These are phyloP conservation scores for Tuber microsphaerosporum DNA, from an alignment of 495 filamentous ascomycete genomes.

Conservation along the genomic window DNA sequence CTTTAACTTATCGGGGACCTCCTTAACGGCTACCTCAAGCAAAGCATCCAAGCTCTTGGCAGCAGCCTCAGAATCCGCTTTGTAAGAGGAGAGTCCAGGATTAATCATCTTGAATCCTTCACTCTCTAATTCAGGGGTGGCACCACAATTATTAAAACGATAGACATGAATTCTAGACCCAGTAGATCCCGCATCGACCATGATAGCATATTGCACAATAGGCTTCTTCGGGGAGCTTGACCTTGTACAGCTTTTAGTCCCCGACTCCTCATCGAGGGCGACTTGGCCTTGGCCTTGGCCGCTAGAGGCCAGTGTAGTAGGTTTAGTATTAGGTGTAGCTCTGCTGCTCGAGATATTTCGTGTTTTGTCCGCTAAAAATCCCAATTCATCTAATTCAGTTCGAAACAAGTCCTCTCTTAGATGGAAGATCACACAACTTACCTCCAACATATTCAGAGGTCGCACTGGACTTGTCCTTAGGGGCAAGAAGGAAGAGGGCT, in stretches of 20 bases:
- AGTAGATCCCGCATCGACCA: constrained; percentile 97
- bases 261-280: constrained; percentile 54
- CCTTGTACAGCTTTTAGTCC: constrained; percentile 68
- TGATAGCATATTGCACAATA: constrained; percentile 90
- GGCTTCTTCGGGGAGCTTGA: constrained; percentile 79
- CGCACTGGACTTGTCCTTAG: constrained; percentile 45
- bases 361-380: not conserved
- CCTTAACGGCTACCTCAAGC: constrained; percentile 72
- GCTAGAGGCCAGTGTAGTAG: constrained; percentile 10
- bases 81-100: constrained; percentile 78
- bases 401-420: constrained; percentile 25
- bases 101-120: constrained; percentile 87
- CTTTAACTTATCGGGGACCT: constrained; percentile 79
- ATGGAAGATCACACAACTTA: constrained; percentile 41
- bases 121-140: constrained; percentile 86
- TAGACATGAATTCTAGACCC: constrained; percentile 98
- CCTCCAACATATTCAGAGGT: constrained; percentile 16
- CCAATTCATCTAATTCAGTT: constrained; percentile 5
- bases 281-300: constrained; percentile 44
- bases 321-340: not conserved
- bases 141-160: constrained; percentile 95
- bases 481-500: constrained; percentile 55
- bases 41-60: constrained; percentile 82
- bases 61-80: constrained; percentile 73
- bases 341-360: constrained; percentile 1